Conservation (phyloP, 192 early-diverging fungal species). For the Gonapodya prolifera region DNA sequence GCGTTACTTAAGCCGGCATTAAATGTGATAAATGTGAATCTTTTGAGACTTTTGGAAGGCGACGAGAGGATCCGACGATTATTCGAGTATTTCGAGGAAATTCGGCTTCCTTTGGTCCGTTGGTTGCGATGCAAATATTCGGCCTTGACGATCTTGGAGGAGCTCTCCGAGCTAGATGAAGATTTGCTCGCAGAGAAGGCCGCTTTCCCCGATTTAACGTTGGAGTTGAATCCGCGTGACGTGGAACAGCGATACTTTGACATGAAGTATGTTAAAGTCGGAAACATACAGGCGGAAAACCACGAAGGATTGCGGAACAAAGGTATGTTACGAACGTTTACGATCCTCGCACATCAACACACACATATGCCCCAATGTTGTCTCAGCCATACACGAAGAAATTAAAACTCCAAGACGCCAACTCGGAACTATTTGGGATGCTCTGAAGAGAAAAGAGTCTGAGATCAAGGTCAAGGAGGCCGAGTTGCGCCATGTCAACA, state of each 20-base stretch:
- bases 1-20: background rate
- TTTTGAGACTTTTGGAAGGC: background rate
- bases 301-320: background rate
- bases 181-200: background rate
- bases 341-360: too few relatives aligned
- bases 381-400: background rate
- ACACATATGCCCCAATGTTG: background rate
- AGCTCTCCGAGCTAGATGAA: background rate
- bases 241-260: background rate
- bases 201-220: background rate
- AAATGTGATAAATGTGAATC: background rate
- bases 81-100: background rate
- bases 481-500: slow-evolving; percentile 2
- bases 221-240: background rate
- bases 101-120: background rate
- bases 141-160: background rate
- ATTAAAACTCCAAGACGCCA: background rate
- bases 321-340: background rate
- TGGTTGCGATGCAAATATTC: background rate
- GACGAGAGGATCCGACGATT: background rate
- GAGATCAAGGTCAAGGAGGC: background rate
- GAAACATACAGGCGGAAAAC: background rate
- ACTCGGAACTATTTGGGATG: background rate
- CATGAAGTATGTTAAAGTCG: background rate
- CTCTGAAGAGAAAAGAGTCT: background rate